Conservation (phyloP, 345 rosid species). For the Raphanus raphanistrum region DNA sequence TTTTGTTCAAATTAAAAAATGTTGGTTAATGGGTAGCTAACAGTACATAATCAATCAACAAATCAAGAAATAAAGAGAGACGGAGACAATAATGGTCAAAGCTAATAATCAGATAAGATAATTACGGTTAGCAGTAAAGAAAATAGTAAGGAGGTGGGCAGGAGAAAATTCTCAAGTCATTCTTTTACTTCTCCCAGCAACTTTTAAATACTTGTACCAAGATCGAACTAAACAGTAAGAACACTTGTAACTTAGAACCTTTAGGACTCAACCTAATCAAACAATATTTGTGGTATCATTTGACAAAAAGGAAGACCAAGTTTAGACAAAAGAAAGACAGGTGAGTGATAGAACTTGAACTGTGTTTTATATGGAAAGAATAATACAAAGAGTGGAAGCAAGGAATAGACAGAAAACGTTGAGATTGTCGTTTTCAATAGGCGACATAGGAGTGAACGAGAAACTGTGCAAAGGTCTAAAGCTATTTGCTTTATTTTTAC, state of each 20-base stretch:
- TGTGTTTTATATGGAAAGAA: constrained; percentile 4
- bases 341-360: constrained; percentile 17
- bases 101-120: constrained; percentile 29
- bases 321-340: constrained; percentile 2
- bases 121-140: constrained; percentile 25
- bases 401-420: constrained; percentile 19
- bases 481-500: constrained; percentile 17
- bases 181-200: no score
- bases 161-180: no score
- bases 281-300: background rate
- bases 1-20: background rate
- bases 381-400: constrained; percentile 22
- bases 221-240: no score
- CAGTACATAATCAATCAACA: constrained; percentile 10
- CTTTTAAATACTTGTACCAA: no score
- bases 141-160: constrained; percentile 18
- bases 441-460: constrained; percentile 35
- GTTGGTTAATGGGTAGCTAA: background rate
- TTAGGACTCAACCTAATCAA: background rate
- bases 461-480: constrained; percentile 26
- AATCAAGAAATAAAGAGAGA: constrained; percentile 1
- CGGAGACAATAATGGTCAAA: constrained; percentile 38
- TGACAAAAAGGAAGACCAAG: background rate
- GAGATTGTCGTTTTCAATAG: constrained; percentile 36
- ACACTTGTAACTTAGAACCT: no score